Evolutionary conservation across 352 stramenopile genomes (phyloP).

Genomic region (Thraustotheca clavata): DNA sequence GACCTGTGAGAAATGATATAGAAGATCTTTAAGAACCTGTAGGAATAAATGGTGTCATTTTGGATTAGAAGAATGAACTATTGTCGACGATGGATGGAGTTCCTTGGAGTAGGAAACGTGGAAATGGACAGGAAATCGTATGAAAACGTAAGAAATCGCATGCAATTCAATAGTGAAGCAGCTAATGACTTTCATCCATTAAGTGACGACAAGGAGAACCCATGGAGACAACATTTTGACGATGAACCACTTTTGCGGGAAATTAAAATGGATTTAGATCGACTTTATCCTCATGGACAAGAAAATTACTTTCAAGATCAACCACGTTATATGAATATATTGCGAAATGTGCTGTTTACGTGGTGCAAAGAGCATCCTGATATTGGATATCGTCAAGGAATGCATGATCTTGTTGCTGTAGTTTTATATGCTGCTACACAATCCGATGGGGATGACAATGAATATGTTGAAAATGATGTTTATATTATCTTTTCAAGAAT

Average conservation of each 20-base stretch:
- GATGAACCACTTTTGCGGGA: conserved; percentile 62
- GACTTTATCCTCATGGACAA: conserved; percentile 60
- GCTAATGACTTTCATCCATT: conserved; percentile 5
- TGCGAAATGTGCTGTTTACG: conserved; percentile 73
- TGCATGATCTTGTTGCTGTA: conserved; percentile 75
- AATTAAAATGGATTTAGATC: conserved; percentile 76
- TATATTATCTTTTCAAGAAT: conserved; percentile 16
- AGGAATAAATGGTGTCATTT: background rate
- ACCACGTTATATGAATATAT: conserved; percentile 35
- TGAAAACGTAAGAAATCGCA: conserved; percentile 3
- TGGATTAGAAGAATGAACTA: conserved; percentile 3
- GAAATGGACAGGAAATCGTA: conserved; percentile 11
- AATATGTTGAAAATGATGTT: conserved; percentile 15
- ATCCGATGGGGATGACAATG: background rate
- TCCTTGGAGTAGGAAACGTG: background rate
- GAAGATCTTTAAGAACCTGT: no score
- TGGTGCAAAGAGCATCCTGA: conserved; percentile 75
- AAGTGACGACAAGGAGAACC: conserved; percentile 14
- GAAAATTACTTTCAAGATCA: conserved; percentile 74
- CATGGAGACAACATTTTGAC: conserved; percentile 58
- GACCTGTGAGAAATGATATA: no score
- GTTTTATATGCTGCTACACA: conserved; percentile 59
- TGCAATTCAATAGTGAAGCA: conserved; percentile 1
- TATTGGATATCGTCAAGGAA: conserved; percentile 76
- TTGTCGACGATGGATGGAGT: conserved; percentile 6